Percentiles rank a stretch among this genome's conserved stretches.
phyloP scores from a whole-genome alignment of 176 grass and related monocot genomes.

The Calamus simplicifolius region DNA sequence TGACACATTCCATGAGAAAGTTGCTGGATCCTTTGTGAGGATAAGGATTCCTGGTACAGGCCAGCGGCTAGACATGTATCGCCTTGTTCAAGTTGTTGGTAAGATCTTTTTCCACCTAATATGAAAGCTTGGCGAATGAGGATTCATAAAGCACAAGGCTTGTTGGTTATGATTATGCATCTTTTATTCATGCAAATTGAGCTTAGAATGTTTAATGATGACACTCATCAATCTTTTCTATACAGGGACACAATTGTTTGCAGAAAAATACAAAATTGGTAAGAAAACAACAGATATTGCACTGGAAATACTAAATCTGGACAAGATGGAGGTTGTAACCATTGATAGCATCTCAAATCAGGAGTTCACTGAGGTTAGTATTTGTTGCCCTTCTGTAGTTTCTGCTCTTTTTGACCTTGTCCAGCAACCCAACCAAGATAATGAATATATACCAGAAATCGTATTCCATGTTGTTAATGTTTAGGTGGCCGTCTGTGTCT shows the following conservation, averaged over 20 bases:
- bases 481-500: no score
- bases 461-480: no score
- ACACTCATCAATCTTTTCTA: conserved; percentile 15
- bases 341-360: conserved; percentile 97
- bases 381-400: background rate
- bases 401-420: background rate
- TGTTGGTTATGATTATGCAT: no score
- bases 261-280: conserved; percentile 73
- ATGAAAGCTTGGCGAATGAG: no score
- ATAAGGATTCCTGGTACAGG: conserved; percentile 68
- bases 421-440: background rate
- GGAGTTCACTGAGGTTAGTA: conserved; percentile 83
- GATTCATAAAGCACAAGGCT: no score
- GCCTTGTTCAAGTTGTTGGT: conserved; percentile 94
- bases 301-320: conserved; percentile 91
- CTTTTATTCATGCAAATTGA: no score
- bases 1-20: conserved; percentile 58
- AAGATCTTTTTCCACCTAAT: conserved; percentile 18
- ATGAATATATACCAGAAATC: no score
- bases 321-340: conserved; percentile 75
- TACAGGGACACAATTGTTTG: conserved; percentile 71
- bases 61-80: conserved; percentile 97
- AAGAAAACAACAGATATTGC: conserved; percentile 86
- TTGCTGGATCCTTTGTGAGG: conserved; percentile 87
- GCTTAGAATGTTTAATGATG: no score